Evolutionary conservation across 2,329 filamentous ascomycete genomes (phyloP), one percentile per base, ranked within the genome.

Genomic region (Talaromyces amestolkiae): DNA sequence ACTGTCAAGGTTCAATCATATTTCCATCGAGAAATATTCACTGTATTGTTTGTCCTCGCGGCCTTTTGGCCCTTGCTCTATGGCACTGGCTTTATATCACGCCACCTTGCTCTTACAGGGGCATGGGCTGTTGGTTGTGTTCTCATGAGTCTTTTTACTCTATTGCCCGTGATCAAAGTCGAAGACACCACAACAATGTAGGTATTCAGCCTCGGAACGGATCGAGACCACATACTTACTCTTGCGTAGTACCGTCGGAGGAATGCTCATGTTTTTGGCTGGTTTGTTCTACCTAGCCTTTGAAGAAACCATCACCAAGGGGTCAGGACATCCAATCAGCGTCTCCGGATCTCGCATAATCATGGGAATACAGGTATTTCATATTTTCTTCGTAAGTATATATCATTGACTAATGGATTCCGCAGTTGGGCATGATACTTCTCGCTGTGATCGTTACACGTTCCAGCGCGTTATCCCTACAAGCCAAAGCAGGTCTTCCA

Each of bases 91-190:
- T 98, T 99, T 72, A 69, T 97, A 9, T 83, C 80, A 61, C 79
- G 85, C 31, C 89, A 98, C 73, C 74, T 81, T 13, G 73, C 85
- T 3, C 83, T 96, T 2, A 86, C 86, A 61, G 78, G 82, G 0
- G 87, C 87, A 0, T 99, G 95, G 95, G 83, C 85, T 9, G 71
- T 89, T 43, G 91, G 91, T 3, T 97, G 93, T 77, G 70, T 89
- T 1, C 80, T 89, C 3, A 97, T 98, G 93, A 95, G 94, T 75
- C 85, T 86, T 2, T 99, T 99, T 73, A 99, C 95, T 0, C 79
- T 98, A 15, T 82, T 99, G 1, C 91, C 92, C 1, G 95, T 92
- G 2, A 89, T 91, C 77, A 99, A 98, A 77, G 81, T 87, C 0
- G 96, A 99, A 74, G 87, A 90, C 70, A 75, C 92, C 3, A 84